These are phyloP conservation scores for Ampelocalamus luodianensis DNA, from an alignment of 176 grass and related monocot genomes.

Conservation along the genomic window DNA sequence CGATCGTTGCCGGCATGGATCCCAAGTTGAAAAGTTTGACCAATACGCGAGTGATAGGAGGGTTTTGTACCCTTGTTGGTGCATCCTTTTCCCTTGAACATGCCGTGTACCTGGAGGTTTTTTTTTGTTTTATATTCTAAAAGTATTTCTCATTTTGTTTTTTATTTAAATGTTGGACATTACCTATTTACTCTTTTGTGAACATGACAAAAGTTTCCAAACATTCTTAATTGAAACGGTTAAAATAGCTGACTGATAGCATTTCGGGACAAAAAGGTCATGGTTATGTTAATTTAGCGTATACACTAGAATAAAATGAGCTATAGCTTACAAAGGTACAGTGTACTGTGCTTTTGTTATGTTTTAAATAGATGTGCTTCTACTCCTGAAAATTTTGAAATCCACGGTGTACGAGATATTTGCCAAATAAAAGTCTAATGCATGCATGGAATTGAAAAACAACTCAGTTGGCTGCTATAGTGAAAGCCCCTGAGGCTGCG, in stretches of 20 bases:
- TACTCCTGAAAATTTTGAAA: background rate
- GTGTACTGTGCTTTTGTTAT: background rate
- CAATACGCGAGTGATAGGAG: background rate
- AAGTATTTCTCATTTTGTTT: background rate
- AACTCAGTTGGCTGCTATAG: background rate
- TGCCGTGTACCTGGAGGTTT: background rate
- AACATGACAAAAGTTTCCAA: no score
- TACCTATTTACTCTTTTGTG: no score
- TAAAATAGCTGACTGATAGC: no score
- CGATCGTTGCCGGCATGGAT: no score
- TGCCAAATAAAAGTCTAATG: background rate
- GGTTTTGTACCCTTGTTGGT: background rate
- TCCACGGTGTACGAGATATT: background rate
- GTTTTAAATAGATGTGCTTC: background rate
- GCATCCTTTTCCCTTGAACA: constrained; percentile 23
- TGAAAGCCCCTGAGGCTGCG: background rate
- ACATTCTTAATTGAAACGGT: no score
- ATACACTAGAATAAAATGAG: background rate
- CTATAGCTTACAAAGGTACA: background rate
- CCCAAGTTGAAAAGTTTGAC: background rate
- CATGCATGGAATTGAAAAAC: background rate
- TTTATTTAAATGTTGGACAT: background rate
- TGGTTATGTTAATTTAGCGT: no score
- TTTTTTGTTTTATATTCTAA: background rate
- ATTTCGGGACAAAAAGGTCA: background rate